Conservation (phyloP, 176 grass and related monocot genomes). For the Oryza glaberrima region DNA sequence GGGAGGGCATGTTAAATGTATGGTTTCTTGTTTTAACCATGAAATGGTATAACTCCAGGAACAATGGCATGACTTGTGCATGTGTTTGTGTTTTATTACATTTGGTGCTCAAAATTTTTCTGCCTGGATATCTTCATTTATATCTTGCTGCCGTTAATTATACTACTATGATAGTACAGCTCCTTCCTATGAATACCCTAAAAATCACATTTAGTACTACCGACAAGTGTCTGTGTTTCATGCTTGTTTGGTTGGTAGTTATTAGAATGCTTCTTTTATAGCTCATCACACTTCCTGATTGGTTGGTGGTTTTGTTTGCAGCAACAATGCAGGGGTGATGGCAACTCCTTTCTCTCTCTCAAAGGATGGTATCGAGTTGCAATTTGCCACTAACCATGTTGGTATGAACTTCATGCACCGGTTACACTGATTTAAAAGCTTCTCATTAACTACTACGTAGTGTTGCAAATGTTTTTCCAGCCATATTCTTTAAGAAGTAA, state of each 20-base stretch:
- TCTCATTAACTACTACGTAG: not conserved
- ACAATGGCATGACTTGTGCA: not conserved
- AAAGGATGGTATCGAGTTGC: constrained; percentile 91
- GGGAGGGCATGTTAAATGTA: too few relatives aligned
- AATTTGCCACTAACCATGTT: constrained; percentile 96
- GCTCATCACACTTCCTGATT: not conserved
- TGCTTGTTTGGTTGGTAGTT: not conserved
- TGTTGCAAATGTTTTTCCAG: not conserved
- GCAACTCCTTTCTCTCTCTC: constrained; percentile 83
- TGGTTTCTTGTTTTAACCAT: too few relatives aligned
- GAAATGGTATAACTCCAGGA: too few relatives aligned
- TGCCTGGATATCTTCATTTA: not conserved
- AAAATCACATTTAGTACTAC: not conserved
- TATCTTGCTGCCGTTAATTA: not conserved
- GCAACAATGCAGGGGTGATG: constrained; percentile 96
- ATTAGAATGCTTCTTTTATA: not conserved
- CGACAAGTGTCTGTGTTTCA: not conserved
- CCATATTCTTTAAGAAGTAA: not conserved
- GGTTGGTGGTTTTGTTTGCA: constrained; percentile 37
- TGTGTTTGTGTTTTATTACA: not conserved
- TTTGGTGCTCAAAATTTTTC: not conserved
- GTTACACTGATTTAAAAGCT: not conserved
- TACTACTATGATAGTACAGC: not conserved
- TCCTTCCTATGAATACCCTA: not conserved
- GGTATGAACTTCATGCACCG: constrained; percentile 46